Evolutionary conservation across 2,329 filamentous ascomycete genomes (phyloP).

Genomic region (Myrmaecium sp.): DNA sequence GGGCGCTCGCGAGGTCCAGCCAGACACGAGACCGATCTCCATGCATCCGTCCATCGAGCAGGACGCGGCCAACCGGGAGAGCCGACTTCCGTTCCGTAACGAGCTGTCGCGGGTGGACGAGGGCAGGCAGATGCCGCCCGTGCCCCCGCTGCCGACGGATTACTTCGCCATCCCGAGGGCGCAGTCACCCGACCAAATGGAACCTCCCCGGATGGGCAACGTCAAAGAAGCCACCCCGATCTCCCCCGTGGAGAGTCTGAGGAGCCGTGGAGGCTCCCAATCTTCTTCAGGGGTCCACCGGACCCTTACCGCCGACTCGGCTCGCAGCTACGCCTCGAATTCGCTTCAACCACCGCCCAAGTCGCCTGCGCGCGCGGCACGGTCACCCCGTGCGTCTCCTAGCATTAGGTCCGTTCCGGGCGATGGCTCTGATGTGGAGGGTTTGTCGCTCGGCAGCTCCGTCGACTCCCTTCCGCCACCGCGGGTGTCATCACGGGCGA

Average conservation of each 20-base stretch:
- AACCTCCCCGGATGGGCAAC: conserved; percentile 20
- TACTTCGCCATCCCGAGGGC: conserved; percentile 31
- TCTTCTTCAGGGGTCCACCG: conserved; percentile 19
- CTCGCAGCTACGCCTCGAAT: too few relatives aligned
- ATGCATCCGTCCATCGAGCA: conserved; percentile 18
- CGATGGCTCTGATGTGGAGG: conserved; percentile 54
- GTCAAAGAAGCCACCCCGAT: conserved; percentile 27
- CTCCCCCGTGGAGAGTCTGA: conserved; percentile 17
- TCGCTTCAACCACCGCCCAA: conserved; percentile 16
- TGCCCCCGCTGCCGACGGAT: conserved; percentile 9
- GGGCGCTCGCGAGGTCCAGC: conserved; percentile 10
- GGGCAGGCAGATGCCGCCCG: conserved; percentile 9
- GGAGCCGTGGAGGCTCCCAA: conserved; percentile 11
- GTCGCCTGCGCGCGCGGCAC: conserved; percentile 21
- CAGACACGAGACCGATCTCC: conserved; percentile 17
- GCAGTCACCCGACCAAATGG: conserved; percentile 27
- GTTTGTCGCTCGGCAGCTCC: conserved; percentile 37
- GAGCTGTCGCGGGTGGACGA: conserved; percentile 20
- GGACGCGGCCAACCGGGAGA: conserved; percentile 13
- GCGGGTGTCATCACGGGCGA: conserved; percentile 60
- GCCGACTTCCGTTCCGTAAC: conserved; percentile 14
- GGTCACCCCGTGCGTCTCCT: conserved; percentile 20
- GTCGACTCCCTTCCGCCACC: conserved; percentile 51
- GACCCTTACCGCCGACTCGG: conserved; percentile 24
- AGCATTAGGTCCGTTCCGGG: conserved; percentile 28